phyloP scores from a whole-genome alignment of 805 yeast genomes.

The Jamesozyma jinghongensis region DNA sequence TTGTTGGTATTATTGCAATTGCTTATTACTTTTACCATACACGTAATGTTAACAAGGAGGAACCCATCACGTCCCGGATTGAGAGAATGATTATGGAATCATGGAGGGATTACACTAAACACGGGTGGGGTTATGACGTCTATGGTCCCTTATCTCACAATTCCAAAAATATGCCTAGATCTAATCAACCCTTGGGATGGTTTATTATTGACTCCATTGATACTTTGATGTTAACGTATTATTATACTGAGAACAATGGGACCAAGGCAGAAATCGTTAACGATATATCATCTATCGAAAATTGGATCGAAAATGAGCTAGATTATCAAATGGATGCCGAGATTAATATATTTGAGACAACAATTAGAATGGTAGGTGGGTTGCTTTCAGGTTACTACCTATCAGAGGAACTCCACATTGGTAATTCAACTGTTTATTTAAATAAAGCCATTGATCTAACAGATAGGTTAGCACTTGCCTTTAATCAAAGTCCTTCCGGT shows the following conservation, averaged over 20 bases:
- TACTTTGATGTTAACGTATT: conserved; percentile 70
- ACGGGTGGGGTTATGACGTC: conserved; percentile 82
- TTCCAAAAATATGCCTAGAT: conserved; percentile 66
- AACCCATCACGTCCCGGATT: conserved; percentile 33
- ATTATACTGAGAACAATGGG: conserved; percentile 18
- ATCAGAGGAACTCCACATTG: conserved; percentile 39
- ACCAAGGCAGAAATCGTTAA: conserved; percentile 32
- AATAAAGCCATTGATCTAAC: conserved; percentile 76
- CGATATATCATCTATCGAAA: conserved; percentile 53
- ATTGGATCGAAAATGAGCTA: conserved; percentile 67
- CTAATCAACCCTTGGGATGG: conserved; percentile 74
- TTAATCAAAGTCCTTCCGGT: conserved; percentile 49
- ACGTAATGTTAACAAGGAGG: not conserved
- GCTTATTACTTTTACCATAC: not conserved
- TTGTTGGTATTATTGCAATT: not conserved
- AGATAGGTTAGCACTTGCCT: conserved; percentile 61
- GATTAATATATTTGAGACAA: conserved; percentile 86
- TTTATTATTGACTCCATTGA: conserved; percentile 83
- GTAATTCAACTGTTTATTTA: conserved; percentile 38
- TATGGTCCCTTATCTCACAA: conserved; percentile 57
- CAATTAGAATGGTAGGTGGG: conserved; percentile 91
- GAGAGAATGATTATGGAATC: conserved; percentile 60
- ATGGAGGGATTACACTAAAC: conserved; percentile 59
- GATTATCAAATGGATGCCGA: conserved; percentile 56
- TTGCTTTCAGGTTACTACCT: conserved; percentile 67